Evolutionary conservation across 139 green algal genomes (phyloP), one percentile per base, ranked within the genome.

Genomic region (Ulvella scutata): DNA sequence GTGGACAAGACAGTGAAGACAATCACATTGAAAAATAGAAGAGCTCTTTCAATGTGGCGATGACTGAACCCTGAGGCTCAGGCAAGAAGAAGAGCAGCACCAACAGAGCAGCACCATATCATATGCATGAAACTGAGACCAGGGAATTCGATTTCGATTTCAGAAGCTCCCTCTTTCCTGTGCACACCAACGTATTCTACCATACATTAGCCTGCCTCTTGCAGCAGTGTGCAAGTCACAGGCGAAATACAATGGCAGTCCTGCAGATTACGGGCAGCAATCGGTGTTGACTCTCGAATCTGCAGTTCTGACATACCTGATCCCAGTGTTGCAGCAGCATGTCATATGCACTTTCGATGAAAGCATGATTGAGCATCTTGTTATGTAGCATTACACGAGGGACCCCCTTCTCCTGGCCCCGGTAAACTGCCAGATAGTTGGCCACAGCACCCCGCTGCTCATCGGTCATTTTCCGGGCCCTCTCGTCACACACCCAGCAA

Each of bases 401-500:
- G 21, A 82, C 13, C 7, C 87, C 88, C 4, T 82, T 79, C 73
- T 91, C 86, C 35, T 81, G 39, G 33, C 88, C 92, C 73, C 88
- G 90, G 82, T 95, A 95, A 23, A 98, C 82, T 0, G 80, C 77
- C 51, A 98, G 90, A 84, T 95, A 99, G 35, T 79, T 76, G 2
- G 92, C 93, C 3, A 98, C 74, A 9, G 90, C 82, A 3, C 82
- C 73, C 21, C 95, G 85, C 75, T 92, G 85, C 77, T 97, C 90
- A 79, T 99, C 92, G 4, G 84, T 90, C 72, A 99, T 76, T 72
- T 82, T 73, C 43, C 91, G 80, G 3, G 90, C 91, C 13, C 87
- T 87, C 36, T 88, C 78, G 61, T 99, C 95, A 77, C 92, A 96
- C 38, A 99, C 93, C 95, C 95, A 99, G 80, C 88, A 94, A 72